Percentiles rank a stretch among this genome's conserved stretches.
Evolutionary conservation across 2,329 filamentous ascomycete species (phyloP).

Genomic region (Dactylellina leptospora): DNA sequence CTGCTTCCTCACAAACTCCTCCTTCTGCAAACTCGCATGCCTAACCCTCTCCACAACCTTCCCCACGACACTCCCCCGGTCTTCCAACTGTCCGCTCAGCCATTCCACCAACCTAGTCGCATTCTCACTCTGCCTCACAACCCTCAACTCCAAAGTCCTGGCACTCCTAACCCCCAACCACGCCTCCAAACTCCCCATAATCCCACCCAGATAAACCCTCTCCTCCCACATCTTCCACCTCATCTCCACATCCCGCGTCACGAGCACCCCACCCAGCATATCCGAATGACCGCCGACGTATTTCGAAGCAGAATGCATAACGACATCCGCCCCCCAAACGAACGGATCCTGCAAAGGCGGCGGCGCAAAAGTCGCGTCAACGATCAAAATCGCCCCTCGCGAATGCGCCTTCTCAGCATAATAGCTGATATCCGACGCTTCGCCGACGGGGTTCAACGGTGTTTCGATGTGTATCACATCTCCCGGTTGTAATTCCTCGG

Average conservation of each 20-base stretch:
- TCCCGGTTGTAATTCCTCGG: slow-evolving; percentile 73
- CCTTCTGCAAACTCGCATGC: slow-evolving; percentile 82
- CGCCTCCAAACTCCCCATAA: slow-evolving; percentile 88
- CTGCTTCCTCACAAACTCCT: slow-evolving; percentile 80
- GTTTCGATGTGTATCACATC: slow-evolving; percentile 94
- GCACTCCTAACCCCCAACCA: slow-evolving; percentile 91
- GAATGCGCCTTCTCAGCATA: slow-evolving; percentile 78
- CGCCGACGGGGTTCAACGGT: slow-evolving; percentile 88
- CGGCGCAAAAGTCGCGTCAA: slow-evolving; percentile 92
- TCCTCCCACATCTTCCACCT: slow-evolving; percentile 70
- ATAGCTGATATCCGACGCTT: slow-evolving; percentile 74
- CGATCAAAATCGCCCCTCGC: slow-evolving; percentile 77
- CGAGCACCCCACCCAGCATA: slow-evolving; percentile 84
- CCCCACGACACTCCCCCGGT: slow-evolving; percentile 62
- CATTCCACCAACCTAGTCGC: slow-evolving; percentile 76
- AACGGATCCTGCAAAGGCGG: slow-evolving; percentile 91
- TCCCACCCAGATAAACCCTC: slow-evolving; percentile 77
- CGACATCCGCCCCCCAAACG: slow-evolving; percentile 77
- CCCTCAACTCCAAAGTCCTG: slow-evolving; percentile 83
- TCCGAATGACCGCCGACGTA: slow-evolving; percentile 97
- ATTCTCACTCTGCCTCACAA: slow-evolving; percentile 77
- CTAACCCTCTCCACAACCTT: slow-evolving; percentile 70
- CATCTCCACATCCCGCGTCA: slow-evolving; percentile 52
- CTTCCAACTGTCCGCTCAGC: slow-evolving; percentile 67
- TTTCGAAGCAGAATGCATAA: slow-evolving; percentile 95